A percentile compares a stretch with the other conserved stretches of the same genome.
Evolutionary conservation across 257 asterid genomes (phyloP).

Genomic region (Fraxinus pennsylvanica): DNA sequence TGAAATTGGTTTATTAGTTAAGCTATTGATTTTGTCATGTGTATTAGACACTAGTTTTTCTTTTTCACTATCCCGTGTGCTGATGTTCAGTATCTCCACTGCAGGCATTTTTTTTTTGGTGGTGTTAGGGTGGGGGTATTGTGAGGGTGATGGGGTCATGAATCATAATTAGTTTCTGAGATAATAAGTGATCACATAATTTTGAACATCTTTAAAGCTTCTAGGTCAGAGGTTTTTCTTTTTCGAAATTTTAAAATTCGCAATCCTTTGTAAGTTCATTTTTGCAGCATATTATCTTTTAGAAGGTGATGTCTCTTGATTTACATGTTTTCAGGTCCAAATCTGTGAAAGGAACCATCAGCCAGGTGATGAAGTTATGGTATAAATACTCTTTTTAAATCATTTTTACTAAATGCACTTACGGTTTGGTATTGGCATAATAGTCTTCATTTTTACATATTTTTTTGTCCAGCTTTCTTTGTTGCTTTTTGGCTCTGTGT

Average conservation of each 20-base stretch:
- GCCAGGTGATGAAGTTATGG: conserved; percentile 88
- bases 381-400: conserved; percentile 27
- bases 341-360: conserved; percentile 92
- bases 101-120: too few species aligned
- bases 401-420: background rate
- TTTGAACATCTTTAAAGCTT: conserved; percentile 8
- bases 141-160: background rate
- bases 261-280: background rate
- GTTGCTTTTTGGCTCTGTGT: background rate
- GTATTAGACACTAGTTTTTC: background rate
- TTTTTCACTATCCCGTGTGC: conserved; percentile 1
- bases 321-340: conserved; percentile 65
- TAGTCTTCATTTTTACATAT: background rate
- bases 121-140: background rate
- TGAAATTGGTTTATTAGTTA: conserved; percentile 18
- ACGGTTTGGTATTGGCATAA: background rate
- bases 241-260: background rate
- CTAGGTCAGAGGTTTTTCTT: background rate
- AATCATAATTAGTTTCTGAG: conserved; percentile 14
- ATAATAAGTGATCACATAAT: background rate
- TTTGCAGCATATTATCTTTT: conserved; percentile 7
- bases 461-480: background rate
- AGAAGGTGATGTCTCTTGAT: conserved; percentile 24
- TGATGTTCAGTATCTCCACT: background rate
- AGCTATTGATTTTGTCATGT: conserved; percentile 9